A percentile compares a stretch with the other conserved stretches of the same genome.
These are phyloP conservation scores for Saccharomyces hybrid DNA, from an alignment of 1,139 yeast species.

Conservation along the genomic window DNA sequence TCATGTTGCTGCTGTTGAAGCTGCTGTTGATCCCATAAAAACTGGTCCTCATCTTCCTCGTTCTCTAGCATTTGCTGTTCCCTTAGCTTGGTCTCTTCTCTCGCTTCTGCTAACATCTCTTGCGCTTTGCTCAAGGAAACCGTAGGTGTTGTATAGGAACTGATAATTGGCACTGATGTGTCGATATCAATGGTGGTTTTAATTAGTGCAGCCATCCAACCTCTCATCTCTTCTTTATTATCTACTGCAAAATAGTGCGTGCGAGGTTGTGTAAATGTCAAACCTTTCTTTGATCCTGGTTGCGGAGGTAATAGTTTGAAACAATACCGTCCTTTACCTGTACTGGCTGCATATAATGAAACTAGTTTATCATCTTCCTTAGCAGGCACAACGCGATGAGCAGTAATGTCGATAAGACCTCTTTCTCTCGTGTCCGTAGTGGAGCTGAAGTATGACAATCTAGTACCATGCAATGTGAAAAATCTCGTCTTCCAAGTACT, in stretches of 20 bases:
- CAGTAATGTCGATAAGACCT: constrained; percentile 91
- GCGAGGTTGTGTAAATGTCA: constrained; percentile 93
- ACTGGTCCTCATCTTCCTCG: constrained; percentile 6
- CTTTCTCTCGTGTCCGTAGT: constrained; percentile 75
- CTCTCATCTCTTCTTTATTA: constrained; percentile 81
- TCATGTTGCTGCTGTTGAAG: background rate
- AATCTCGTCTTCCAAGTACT: constrained; percentile 89
- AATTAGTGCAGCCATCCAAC: constrained; percentile 92
- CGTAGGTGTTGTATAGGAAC: constrained; percentile 91
- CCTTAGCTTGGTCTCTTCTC: constrained; percentile 59
- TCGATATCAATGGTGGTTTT: constrained; percentile 95
- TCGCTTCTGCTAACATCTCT: constrained; percentile 72
- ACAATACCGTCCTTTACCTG: constrained; percentile 88
- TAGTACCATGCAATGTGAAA: constrained; percentile 85
- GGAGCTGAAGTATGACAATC: constrained; percentile 82
- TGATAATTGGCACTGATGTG: constrained; percentile 86
- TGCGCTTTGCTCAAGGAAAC: constrained; percentile 82
- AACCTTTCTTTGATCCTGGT: constrained; percentile 91
- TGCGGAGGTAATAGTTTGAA: constrained; percentile 95
- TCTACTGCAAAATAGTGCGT: constrained; percentile 96
- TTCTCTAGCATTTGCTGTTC: constrained; percentile 37
- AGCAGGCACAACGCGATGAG: constrained; percentile 82
- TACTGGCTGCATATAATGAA: constrained; percentile 83
- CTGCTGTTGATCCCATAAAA: constrained; percentile 8
- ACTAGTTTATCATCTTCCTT: constrained; percentile 68